A percentile compares a stretch with the other conserved stretches of the same genome.
phyloP scores from a whole-genome alignment of 176 grass and related monocot genomes.

The Musa troglodytarum region DNA sequence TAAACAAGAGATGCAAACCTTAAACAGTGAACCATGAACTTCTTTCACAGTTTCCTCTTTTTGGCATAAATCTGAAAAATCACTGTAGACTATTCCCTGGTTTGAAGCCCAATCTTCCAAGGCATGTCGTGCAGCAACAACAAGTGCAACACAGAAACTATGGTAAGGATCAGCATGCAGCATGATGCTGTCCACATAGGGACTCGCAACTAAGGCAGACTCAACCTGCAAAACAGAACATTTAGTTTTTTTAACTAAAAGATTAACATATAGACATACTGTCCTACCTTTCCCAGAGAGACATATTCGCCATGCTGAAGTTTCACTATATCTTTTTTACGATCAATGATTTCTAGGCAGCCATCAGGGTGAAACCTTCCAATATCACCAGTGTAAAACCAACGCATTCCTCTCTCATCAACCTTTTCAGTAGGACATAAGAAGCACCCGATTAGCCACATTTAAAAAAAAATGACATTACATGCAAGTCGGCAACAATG shows the following conservation, averaged over 20 bases:
- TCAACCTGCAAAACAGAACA: constrained; percentile 49
- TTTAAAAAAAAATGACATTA: background rate
- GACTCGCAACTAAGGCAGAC: constrained; percentile 47
- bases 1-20: constrained; percentile 33
- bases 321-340: constrained; percentile 97
- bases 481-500: background rate
- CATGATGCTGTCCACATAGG: constrained; percentile 86
- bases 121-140: constrained; percentile 39
- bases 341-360: constrained; percentile 86
- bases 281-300: constrained; percentile 77
- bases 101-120: constrained; percentile 65
- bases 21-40: constrained; percentile 57
- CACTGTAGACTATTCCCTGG: constrained; percentile 34
- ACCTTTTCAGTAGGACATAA: constrained; percentile 24
- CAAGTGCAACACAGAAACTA: constrained; percentile 60
- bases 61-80: constrained; percentile 53
- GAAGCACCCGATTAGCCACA: background rate
- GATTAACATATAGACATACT: background rate
- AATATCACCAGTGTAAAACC: constrained; percentile 92
- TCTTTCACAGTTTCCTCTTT: constrained; percentile 69
- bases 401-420: constrained; percentile 77
- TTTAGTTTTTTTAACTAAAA: background rate
- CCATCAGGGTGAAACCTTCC: constrained; percentile 78
- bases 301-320: constrained; percentile 98
- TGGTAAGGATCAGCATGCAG: constrained; percentile 76